Conservation (phyloP, 2,329 filamentous ascomycete species). For the Botrytis hyacinthi region DNA sequence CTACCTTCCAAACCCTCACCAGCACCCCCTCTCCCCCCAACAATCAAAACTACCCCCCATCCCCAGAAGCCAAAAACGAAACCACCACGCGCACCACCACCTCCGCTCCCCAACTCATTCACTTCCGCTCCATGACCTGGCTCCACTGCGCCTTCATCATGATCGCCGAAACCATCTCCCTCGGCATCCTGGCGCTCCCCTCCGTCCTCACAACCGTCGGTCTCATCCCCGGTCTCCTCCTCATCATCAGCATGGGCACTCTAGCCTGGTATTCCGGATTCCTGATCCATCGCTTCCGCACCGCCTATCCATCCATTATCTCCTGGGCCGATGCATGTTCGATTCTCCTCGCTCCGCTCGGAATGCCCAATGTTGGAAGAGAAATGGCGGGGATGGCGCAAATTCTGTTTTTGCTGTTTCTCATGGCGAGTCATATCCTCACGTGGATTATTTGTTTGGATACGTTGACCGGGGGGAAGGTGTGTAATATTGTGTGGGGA, state of each 20-base stretch:
- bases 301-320: conserved; percentile 48
- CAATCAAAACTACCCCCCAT: background rate
- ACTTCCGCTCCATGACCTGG: conserved; percentile 11
- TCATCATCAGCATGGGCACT: conserved; percentile 52
- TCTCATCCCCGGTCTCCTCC: conserved; percentile 41
- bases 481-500: conserved; percentile 56
- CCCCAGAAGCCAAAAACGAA: background rate
- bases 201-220: conserved; percentile 18
- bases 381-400: conserved; percentile 51
- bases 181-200: conserved; percentile 19
- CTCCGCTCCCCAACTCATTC: background rate
- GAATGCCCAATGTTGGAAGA: conserved; percentile 29
- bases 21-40: no score
- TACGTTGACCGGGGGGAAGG: conserved; percentile 50
- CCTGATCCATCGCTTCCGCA: conserved; percentile 58
- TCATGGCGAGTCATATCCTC: conserved; percentile 59
- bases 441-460: conserved; percentile 60
- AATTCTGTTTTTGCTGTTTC: conserved; percentile 56
- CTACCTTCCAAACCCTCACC: background rate
- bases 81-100: background rate
- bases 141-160: conserved; percentile 14
- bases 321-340: conserved; percentile 1
- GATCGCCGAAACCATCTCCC: conserved; percentile 22
- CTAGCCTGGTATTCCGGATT: conserved; percentile 59
- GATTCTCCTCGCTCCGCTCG: background rate